Percentiles rank a stretch among this genome's conserved stretches.
phyloP scores from a whole-genome alignment of 495 filamentous ascomycete species.

The Penicillium angulare region DNA sequence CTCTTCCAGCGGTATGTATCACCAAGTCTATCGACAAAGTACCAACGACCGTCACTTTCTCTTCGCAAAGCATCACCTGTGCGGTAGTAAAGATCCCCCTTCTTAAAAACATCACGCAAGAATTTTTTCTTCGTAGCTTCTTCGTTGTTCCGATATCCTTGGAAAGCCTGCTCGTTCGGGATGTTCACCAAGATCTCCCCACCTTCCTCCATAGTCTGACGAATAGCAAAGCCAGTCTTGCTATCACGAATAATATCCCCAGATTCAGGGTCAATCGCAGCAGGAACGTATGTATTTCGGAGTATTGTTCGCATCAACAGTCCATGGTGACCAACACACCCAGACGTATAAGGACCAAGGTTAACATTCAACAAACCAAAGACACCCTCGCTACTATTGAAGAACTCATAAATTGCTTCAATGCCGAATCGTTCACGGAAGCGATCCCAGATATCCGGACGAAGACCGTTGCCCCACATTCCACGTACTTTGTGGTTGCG shows the following conservation, averaged over 20 bases:
- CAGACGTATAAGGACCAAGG: conserved; percentile 56
- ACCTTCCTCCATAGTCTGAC: conserved; percentile 62
- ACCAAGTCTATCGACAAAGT: conserved; percentile 72
- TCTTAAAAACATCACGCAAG: conserved; percentile 65
- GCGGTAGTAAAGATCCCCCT: conserved; percentile 74
- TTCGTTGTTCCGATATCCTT: conserved; percentile 68
- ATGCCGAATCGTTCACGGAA: conserved; percentile 66
- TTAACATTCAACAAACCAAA: conserved; percentile 58
- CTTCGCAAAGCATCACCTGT: conserved; percentile 70
- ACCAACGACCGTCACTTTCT: conserved; percentile 69
- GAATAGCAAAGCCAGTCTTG: conserved; percentile 63
- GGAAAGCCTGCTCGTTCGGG: conserved; percentile 57
- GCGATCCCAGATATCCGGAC: conserved; percentile 72
- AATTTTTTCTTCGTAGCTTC: conserved; percentile 69
- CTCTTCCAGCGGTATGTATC: conserved; percentile 85
- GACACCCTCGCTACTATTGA: conserved; percentile 65
- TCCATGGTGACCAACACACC: conserved; percentile 73
- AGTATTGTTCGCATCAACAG: conserved; percentile 49
- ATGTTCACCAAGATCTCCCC: conserved; percentile 76
- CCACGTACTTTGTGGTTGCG: conserved; percentile 61
- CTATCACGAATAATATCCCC: conserved; percentile 62
- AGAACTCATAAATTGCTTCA: conserved; percentile 60
- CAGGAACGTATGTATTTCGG: conserved; percentile 58
- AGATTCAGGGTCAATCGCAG: conserved; percentile 65
- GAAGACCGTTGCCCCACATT: conserved; percentile 76